Evolutionary conservation across 768 basidiomycete genomes (phyloP).

Genomic region (Auricularia auricula-judae): DNA sequence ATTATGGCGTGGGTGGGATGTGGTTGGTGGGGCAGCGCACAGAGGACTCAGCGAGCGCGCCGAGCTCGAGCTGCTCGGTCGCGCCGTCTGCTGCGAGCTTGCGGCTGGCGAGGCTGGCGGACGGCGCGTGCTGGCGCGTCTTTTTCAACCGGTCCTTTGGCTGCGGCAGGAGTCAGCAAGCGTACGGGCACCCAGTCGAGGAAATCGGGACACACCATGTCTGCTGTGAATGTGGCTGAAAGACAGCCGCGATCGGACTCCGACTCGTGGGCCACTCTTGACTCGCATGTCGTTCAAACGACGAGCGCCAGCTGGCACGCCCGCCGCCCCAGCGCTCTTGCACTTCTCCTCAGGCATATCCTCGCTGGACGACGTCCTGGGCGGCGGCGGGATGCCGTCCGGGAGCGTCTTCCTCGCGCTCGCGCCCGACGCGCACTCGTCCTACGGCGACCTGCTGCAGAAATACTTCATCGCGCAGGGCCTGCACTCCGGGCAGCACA

Average conservation of each 20-base stretch:
- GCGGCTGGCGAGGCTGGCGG: background rate
- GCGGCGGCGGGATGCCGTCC: constrained; percentile 72
- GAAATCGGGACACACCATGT: background rate
- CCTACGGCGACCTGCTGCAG: constrained; percentile 74
- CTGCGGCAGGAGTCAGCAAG: background rate
- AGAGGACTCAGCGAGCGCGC: background rate
- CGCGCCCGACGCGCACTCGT: constrained; percentile 79
- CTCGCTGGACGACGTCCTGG: constrained; percentile 90
- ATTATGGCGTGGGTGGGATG: background rate
- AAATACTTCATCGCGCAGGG: constrained; percentile 90
- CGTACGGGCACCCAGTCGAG: background rate
- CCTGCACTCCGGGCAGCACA: constrained; percentile 54
- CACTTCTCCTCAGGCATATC: constrained; percentile 74
- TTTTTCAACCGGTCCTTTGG: background rate
- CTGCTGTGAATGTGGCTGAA: background rate
- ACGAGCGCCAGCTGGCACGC: background rate
- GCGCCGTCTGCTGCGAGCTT: background rate
- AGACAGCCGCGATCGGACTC: background rate
- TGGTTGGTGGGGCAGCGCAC: background rate
- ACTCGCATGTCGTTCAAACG: background rate
- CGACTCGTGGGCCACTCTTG: background rate
- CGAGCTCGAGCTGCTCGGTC: constrained; percentile 1
- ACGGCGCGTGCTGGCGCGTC: background rate
- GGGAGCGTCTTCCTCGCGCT: constrained; percentile 61
- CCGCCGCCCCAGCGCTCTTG: constrained; percentile 17